Evolutionary conservation across 2,329 filamentous ascomycete genomes (phyloP).

Genomic region (Tolypocladium sp.): DNA sequence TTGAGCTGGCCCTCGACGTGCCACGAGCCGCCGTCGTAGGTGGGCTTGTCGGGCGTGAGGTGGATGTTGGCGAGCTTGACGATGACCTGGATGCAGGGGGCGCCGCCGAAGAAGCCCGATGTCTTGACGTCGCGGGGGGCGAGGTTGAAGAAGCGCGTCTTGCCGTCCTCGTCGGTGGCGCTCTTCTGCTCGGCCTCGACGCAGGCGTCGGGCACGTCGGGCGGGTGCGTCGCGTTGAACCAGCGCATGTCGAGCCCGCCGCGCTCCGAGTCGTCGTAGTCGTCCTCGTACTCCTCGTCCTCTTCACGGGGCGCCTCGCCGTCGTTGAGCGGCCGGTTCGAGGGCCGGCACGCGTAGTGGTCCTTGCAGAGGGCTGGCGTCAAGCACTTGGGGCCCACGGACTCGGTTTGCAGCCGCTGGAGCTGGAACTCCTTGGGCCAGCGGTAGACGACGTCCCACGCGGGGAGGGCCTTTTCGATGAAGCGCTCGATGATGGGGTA

Average conservation of each 20-base stretch:
- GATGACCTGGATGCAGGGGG: conserved; percentile 45
- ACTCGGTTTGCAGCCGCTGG: conserved; percentile 12
- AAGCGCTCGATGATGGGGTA: conserved; percentile 32
- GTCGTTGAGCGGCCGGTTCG: conserved; percentile 12
- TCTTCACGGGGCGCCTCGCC: conserved; percentile 13
- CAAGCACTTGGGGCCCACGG: conserved; percentile 10
- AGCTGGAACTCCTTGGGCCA: conserved; percentile 18
- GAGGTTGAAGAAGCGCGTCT: neutral
- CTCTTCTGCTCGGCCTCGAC: neutral
- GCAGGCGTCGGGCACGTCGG: conserved; percentile 6
- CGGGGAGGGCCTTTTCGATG: conserved; percentile 29
- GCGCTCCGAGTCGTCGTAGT: conserved; percentile 4
- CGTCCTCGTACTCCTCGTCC: conserved; percentile 11
- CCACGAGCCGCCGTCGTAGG: conserved; percentile 43
- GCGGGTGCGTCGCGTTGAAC: conserved; percentile 16
- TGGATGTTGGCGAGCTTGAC: conserved; percentile 55
- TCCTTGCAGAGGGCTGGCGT: conserved; percentile 8
- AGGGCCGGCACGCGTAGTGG: conserved; percentile 5
- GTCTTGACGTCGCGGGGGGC: conserved; percentile 13
- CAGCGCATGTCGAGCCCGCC: conserved; percentile 11
- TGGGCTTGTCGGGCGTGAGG: conserved; percentile 47
- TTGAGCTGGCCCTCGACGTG: conserved; percentile 49
- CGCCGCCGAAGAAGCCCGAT: conserved; percentile 17
- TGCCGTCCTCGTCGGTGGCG: too few relatives aligned
- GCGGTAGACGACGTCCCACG: conserved; percentile 32